Base-by-base conservation (phyloP, 345 rosid species). In the Lenwebbia sp. region DNA sequence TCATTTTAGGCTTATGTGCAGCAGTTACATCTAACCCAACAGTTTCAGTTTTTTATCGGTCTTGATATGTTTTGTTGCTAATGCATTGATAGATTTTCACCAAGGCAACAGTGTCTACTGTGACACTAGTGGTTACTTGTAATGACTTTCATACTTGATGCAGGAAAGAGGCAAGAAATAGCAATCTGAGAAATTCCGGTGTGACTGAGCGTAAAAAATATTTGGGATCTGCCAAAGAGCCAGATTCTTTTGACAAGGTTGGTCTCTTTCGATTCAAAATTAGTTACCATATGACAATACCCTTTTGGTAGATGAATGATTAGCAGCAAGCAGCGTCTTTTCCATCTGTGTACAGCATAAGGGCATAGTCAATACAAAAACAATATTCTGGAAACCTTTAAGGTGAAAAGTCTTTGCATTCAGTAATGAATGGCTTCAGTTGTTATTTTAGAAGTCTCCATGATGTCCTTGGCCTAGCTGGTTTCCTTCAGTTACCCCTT, bases 161-260 rank as follows among this genome's bases (percentile, higher is more conserved):
- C 94, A 95, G 98, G 91, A 91, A 88, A 82, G 93, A 87, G 62
- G 85, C 88, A 82, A 52, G 86, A 75, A 93, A 93, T 85, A 89
- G 86, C 50, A 86, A 84, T 86, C 82, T 57, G 74, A 62, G 87
- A 30, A 82, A n/a, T 82, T 87, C 86, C 86, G n/a, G 86, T 84
- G 86, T 89, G 89, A 88, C 89, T 85, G 91, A 87, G 86, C 87
- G 89, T 53, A 86, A 51, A 56, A 88, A 58, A 53, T 83, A 85
- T 85, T 82, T 83, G 22, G 84, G 89, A 54, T 84, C 86, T 82
- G 89, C 85, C 84, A 91, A 88, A 86, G 96, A 92, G 84, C 89
- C 90, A 26, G 94, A 90, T 89, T 92, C 97, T 87, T 94, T 97
- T 93, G 98, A 96, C 87, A 93, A 95, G 98, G 99, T 97, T 90